Base-by-base conservation (phyloP, 148 eudicot species). In the Chenopodium album region DNA sequence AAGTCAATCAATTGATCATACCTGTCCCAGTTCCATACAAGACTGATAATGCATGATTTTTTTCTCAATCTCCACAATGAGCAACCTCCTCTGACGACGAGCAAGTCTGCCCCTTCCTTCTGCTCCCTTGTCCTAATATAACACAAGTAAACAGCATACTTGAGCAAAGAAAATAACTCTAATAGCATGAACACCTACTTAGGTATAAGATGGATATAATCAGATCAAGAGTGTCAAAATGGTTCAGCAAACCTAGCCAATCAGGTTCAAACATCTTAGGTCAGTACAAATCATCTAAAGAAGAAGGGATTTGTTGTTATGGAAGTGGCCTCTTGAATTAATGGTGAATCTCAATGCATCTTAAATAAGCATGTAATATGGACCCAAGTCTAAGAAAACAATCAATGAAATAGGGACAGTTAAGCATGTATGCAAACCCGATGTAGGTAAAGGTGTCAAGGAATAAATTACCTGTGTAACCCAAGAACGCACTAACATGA, bases 81-180 rank as follows among this genome's bases (percentile, higher is more conserved):
- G 87, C 71, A 97, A 85, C 86, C 99, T 85, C 85, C 99, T 87
- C 67, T 94, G 95, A 32, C 90, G 88, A 67, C 99, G 91, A 87
- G 99, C 99, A 79, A 90, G 81, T 88, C 93, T 92, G 84, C 99
- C 99, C 82, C 93, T 92, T 70, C 99, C 99, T 84, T 92, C 93
- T 73, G 99, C 95, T 86, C 95, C 90, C 41, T 90, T 91, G 80
- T 94, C 98, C 99, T 97, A 85, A 73, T 67, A 60, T 41, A 72
- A 77, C 48, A 19, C 73, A 81, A 26, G 60, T 29, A 41, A 63
- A 52, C 60, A 76, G 44, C 56, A 50, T 46, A 28, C 19, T 65
- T 37, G 19, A 62, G 54, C 44, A 31, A 76, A 34, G 19, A 44
- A 79, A 52, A 3, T 52, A 23, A 78, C 3, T 67, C 14, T 79